Conservation (phyloP, 2,329 filamentous ascomycete genomes). For the Byssoonygena ceratinophila region DNA sequence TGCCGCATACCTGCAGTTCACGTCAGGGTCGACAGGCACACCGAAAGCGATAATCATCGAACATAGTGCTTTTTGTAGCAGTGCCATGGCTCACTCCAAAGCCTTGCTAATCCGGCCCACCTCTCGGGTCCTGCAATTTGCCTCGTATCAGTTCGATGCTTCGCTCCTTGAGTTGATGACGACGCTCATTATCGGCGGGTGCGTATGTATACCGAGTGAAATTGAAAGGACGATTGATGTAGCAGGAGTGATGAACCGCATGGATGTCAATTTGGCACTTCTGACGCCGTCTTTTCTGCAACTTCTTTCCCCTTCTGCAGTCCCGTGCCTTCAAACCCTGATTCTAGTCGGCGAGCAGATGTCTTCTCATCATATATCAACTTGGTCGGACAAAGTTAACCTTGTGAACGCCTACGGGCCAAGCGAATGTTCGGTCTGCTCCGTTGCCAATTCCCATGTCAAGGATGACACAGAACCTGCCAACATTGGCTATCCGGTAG, state of each 20-base stretch:
- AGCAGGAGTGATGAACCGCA: conserved; percentile 35
- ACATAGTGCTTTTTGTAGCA: conserved; percentile 37
- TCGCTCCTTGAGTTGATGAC: conserved; percentile 76
- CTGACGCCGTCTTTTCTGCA: conserved; percentile 50
- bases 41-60: conserved; percentile 17
- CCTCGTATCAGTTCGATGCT: conserved; percentile 78
- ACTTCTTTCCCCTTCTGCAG: conserved; percentile 31
- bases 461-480: conserved; percentile 4
- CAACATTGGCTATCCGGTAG: conserved; percentile 15
- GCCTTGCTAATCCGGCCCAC: conserved; percentile 34
- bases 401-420: conserved; percentile 30
- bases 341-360: conserved; percentile 23
- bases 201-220: conserved; percentile 35
- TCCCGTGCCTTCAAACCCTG: conserved; percentile 34
- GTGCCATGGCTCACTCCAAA: conserved; percentile 36
- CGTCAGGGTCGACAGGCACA: conserved; percentile 22
- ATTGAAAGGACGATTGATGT: conserved; percentile 37
- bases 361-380: conserved; percentile 18
- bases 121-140: conserved; percentile 59
- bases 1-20: conserved; percentile 38
- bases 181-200: conserved; percentile 27
- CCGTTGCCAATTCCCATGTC: neutral
- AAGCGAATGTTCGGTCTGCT: conserved; percentile 10
- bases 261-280: conserved; percentile 44
- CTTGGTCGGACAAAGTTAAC: conserved; percentile 22